These are phyloP conservation scores for Lactifluus pinguis DNA, from an alignment of 768 basidiomycete species.

Conservation along the genomic window DNA sequence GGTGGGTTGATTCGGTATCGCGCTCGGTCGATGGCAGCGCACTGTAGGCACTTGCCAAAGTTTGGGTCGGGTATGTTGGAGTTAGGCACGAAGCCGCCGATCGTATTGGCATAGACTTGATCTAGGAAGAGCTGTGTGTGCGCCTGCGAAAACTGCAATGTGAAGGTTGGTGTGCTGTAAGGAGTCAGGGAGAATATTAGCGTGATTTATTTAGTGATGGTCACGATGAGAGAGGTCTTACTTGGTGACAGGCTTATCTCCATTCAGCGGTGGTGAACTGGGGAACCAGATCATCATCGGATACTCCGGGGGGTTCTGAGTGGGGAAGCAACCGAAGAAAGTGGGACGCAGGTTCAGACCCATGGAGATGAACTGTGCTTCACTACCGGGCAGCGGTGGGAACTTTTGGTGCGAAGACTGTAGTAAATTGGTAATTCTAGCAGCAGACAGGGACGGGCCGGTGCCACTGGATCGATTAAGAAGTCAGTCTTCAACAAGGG, in stretches of 20 bases:
- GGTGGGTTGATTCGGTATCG: conserved; percentile 16
- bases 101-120: conserved; percentile 46
- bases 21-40: conserved; percentile 46
- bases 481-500: background rate
- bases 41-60: conserved; percentile 60
- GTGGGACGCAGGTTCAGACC: conserved; percentile 62
- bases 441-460: conserved; percentile 35
- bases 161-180: conserved; percentile 46
- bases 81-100: conserved; percentile 54
- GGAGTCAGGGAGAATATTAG: conserved; percentile 5
- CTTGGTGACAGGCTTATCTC: conserved; percentile 58
- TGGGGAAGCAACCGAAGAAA: conserved; percentile 71
- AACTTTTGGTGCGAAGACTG: conserved; percentile 48
- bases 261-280: conserved; percentile 60
- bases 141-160: conserved; percentile 47
- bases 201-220: background rate
- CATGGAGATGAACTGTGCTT: conserved; percentile 43
- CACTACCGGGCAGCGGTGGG: conserved; percentile 50
- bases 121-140: conserved; percentile 51
- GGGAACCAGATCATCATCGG: conserved; percentile 71
- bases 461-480: conserved; percentile 37
- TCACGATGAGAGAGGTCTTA: conserved; percentile 22
- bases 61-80: conserved; percentile 44
- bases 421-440: conserved; percentile 34
- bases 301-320: conserved; percentile 39